These are phyloP conservation scores for Globisporangium parvum DNA, from an alignment of 352 stramenopile species.

Conservation along the genomic window DNA sequence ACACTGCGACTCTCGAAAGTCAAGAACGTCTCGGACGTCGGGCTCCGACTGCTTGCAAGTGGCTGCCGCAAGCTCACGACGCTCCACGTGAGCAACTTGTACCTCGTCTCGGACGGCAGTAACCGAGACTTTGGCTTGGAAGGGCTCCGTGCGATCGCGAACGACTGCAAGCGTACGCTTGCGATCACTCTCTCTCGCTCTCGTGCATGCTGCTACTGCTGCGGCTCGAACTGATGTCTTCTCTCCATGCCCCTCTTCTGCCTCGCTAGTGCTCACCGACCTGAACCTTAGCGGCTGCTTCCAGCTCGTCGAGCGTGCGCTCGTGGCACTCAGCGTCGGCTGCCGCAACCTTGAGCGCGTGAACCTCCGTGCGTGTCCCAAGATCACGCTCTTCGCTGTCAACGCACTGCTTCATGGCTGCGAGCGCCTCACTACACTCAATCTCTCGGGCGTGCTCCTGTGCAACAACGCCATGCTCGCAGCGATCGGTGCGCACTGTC, in stretches of 20 bases:
- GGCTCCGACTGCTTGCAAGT: constrained; percentile 77
- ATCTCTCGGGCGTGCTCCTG: constrained; percentile 42
- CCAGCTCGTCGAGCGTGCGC: constrained; percentile 68
- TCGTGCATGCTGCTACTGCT: neutral
- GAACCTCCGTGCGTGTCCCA: constrained; percentile 77
- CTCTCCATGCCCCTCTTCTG: neutral
- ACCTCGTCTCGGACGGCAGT: constrained; percentile 90
- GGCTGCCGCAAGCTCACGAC: constrained; percentile 74
- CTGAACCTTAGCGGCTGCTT: constrained; percentile 72
- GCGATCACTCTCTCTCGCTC: neutral
- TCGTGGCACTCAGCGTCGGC: constrained; percentile 65
- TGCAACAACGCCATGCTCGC: constrained; percentile 65
- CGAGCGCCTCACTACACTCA: constrained; percentile 31
- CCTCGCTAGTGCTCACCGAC: constrained; percentile 29
- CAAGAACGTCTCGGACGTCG: constrained; percentile 76
- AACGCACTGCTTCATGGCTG: constrained; percentile 55
- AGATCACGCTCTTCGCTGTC: constrained; percentile 70
- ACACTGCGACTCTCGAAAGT: constrained; percentile 49
- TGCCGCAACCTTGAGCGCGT: constrained; percentile 56
- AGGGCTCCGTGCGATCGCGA: constrained; percentile 84
- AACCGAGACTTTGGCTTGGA: constrained; percentile 90
- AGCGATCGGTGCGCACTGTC: constrained; percentile 29
- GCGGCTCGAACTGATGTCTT: neutral
- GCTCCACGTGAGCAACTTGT: constrained; percentile 77
- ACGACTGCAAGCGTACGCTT: constrained; percentile 32